Percentiles rank a stretch among this genome's conserved stretches.
Conservation (phyloP, 345 rosid genomes). For the Euphorbia pulcherrima region DNA sequence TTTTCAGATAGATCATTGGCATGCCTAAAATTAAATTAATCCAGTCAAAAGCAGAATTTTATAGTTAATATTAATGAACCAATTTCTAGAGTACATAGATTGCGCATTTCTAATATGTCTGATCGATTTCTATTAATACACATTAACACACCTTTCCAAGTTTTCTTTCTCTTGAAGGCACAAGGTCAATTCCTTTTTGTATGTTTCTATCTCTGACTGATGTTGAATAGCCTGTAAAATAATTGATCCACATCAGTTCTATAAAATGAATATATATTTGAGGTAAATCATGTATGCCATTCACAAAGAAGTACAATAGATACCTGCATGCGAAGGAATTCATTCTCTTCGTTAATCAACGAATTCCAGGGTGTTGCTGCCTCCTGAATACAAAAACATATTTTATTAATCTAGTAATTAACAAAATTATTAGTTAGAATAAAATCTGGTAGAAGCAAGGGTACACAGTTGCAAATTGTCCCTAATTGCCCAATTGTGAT, state of each 20-base stretch:
- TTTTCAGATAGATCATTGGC: conserved; percentile 46
- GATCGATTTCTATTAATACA: background rate
- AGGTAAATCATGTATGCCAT: background rate
- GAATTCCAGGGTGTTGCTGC: conserved; percentile 48
- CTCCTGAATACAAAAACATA: conserved; percentile 34
- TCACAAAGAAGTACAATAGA: background rate
- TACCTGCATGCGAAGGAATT: conserved; percentile 90
- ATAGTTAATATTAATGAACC: too few species aligned
- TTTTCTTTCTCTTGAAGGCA: conserved; percentile 71
- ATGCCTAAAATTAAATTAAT: conserved; percentile 38
- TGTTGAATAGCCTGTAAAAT: conserved; percentile 62
- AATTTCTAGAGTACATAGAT: background rate
- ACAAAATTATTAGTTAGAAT: background rate
- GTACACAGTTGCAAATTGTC: background rate
- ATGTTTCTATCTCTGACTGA: conserved; percentile 67
- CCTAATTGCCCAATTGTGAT: background rate
- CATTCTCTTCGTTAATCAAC: conserved; percentile 66
- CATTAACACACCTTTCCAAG: conserved; percentile 53
- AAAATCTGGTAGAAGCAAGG: background rate
- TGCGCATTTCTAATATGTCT: background rate
- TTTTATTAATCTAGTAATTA: background rate
- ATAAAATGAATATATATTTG: conserved; percentile 3
- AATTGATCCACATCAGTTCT: background rate
- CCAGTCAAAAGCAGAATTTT: background rate
- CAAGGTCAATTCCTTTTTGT: conserved; percentile 54